phyloP scores from a whole-genome alignment of 352 stramenopile species.

The Phytophthora podocarpi region DNA sequence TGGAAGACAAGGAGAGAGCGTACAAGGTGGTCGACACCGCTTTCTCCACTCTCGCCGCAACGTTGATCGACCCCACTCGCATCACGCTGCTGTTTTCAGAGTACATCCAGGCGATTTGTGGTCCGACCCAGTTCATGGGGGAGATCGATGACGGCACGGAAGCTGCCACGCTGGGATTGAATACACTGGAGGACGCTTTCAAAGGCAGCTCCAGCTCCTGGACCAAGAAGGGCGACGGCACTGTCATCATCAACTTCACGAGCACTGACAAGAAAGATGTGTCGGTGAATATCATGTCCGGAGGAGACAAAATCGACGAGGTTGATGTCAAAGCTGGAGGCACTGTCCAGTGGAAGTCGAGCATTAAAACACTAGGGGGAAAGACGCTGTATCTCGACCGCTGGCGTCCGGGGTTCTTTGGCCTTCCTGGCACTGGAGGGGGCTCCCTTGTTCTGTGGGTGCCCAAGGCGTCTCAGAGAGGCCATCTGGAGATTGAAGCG shows the following conservation, averaged over 20 bases:
- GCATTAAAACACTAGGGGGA: slow-evolving; percentile 24
- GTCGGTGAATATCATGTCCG: slow-evolving; percentile 34
- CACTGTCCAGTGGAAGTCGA: slow-evolving; percentile 26
- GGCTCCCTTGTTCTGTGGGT: slow-evolving; percentile 68
- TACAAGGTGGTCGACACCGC: slow-evolving; percentile 28
- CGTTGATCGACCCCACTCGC: slow-evolving; percentile 45
- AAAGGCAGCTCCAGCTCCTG: slow-evolving; percentile 26
- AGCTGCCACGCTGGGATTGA: slow-evolving; percentile 42
- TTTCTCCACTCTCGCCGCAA: slow-evolving; percentile 24
- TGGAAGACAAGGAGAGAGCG: slow-evolving; percentile 17
- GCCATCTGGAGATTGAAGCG: slow-evolving; percentile 48
- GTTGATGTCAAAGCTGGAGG: slow-evolving; percentile 22
- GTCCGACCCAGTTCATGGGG: slow-evolving; percentile 42
- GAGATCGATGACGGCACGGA: slow-evolving; percentile 61
- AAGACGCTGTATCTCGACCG: slow-evolving; percentile 37
- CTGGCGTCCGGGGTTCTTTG: slow-evolving; percentile 30
- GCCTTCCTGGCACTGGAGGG: slow-evolving; percentile 27
- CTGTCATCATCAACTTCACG: slow-evolving; percentile 30
- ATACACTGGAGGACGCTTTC: slow-evolving; percentile 28
- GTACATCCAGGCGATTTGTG: slow-evolving; percentile 70
- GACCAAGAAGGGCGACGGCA: slow-evolving; percentile 25
- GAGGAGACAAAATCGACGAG: slow-evolving; percentile 28
- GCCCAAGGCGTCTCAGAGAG: slow-evolving; percentile 36
- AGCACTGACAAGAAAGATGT: slow-evolving; percentile 33
- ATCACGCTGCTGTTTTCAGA: slow-evolving; percentile 48